Conservation (phyloP, 257 asterid species). For the Solanum chiquidenum region DNA sequence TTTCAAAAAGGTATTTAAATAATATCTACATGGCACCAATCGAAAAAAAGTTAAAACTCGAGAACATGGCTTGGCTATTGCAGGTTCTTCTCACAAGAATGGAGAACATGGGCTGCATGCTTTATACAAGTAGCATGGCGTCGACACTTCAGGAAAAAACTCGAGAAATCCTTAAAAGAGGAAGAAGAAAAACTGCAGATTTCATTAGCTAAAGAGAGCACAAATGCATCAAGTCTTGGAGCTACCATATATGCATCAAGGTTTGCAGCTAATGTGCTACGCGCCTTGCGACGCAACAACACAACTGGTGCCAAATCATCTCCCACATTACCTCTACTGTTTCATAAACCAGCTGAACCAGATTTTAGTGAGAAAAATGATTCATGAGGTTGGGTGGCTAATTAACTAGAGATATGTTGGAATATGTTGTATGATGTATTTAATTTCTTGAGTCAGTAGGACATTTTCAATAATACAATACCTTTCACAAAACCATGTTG, state of each 20-base stretch:
- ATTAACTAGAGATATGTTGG: not conserved
- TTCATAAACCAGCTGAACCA: conserved; percentile 57
- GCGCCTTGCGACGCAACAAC: not conserved
- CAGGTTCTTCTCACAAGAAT: conserved; percentile 52
- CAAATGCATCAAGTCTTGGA: conserved; percentile 20
- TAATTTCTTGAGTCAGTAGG: no score
- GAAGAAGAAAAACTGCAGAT: conserved; percentile 30
- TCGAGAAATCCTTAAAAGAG: conserved; percentile 22
- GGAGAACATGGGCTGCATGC: conserved; percentile 70
- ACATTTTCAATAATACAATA: no score
- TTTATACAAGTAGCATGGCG: conserved; percentile 69
- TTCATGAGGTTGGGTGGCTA: not conserved
- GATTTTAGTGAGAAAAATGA: conserved; percentile 21
- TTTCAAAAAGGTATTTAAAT: not conserved
- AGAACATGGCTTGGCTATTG: not conserved
- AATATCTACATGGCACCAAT: not conserved
- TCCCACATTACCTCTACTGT: conserved; percentile 31
- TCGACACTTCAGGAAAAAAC: conserved; percentile 32
- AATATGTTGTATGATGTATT: not conserved
- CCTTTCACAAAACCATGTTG: no score
- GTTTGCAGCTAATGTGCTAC: conserved; percentile 39
- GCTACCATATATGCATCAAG: conserved; percentile 42
- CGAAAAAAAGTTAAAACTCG: not conserved
- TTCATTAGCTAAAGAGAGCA: conserved; percentile 14
- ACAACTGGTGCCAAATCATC: conserved; percentile 6